Percentiles rank a stretch among this genome's conserved stretches.
Evolutionary conservation across 176 grass and related monocot genomes (phyloP).

Genomic region (Miscanthus lutarioriparius): DNA sequence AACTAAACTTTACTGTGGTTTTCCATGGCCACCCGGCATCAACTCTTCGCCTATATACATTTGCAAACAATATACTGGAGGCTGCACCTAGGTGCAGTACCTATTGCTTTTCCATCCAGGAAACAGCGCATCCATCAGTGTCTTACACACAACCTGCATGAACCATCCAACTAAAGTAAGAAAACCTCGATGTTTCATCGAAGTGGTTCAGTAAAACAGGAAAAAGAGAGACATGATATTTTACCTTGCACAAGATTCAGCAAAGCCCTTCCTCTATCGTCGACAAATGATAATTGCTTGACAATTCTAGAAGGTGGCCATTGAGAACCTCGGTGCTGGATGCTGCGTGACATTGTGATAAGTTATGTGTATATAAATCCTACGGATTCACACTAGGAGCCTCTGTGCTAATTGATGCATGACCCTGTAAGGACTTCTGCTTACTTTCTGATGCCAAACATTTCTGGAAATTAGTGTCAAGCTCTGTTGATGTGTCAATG

Average conservation of each 20-base stretch:
- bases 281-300: background rate
- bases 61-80: too few species aligned
- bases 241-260: background rate
- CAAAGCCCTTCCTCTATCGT: conserved; percentile 11
- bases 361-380: conserved; percentile 2
- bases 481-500: conserved; percentile 29
- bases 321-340: background rate
- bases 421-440: conserved; percentile 10
- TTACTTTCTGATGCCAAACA: conserved; percentile 26
- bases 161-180: conserved; percentile 3
- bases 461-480: conserved; percentile 34
- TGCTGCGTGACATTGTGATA: conserved; percentile 19
- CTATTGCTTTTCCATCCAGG: conserved; percentile 1
- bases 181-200: background rate
- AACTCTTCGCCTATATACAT: too few species aligned
- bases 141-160: conserved; percentile 12
- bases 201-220: background rate
- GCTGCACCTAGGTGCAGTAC: conserved; percentile 3
- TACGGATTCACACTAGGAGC: background rate
- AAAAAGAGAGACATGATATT: too few species aligned
- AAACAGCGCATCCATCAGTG: conserved; percentile 1
- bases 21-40: too few species aligned
- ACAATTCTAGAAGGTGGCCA: background rate
- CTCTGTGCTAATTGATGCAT: background rate
- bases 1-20: too few species aligned